Percentiles rank a stretch among this genome's conserved stretches.
Conservation (phyloP, 257 asterid species). For the Eustoma russellianum region DNA sequence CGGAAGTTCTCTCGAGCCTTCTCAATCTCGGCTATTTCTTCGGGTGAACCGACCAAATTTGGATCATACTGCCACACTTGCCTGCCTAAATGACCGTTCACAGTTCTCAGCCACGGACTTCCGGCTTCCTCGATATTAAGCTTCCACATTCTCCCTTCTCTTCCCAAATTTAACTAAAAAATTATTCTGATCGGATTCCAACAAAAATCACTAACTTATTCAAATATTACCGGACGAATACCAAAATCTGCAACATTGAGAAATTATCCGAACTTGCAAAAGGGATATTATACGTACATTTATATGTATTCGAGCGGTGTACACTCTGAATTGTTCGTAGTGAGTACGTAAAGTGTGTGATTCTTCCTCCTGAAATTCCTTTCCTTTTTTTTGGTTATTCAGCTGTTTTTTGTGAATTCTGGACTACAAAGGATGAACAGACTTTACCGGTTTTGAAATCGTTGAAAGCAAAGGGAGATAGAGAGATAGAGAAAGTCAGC, state of each 20-base stretch:
- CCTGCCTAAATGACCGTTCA: conserved; percentile 69
- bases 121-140: conserved; percentile 75
- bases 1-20: conserved; percentile 48
- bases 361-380: no score
- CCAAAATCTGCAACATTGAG: background rate
- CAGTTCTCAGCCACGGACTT: conserved; percentile 76
- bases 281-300: background rate
- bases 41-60: conserved; percentile 42
- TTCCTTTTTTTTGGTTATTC: no score
- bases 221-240: background rate
- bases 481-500: background rate
- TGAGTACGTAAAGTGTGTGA: background rate
- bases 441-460: background rate
- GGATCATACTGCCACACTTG: conserved; percentile 83
- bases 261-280: no score
- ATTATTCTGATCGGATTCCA: background rate
- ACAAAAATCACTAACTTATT: background rate
- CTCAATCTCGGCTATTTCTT: conserved; percentile 70
- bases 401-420: background rate
- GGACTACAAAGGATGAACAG: no score
- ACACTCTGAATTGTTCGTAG: background rate
- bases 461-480: background rate
- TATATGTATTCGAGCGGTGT: background rate
- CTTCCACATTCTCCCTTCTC: conserved; percentile 64
- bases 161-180: conserved; percentile 1